A percentile compares a stretch with the other conserved stretches of the same genome.
phyloP scores from a whole-genome alignment of 192 early-diverging fungal species.

The Ambispora gerdemannii region DNA sequence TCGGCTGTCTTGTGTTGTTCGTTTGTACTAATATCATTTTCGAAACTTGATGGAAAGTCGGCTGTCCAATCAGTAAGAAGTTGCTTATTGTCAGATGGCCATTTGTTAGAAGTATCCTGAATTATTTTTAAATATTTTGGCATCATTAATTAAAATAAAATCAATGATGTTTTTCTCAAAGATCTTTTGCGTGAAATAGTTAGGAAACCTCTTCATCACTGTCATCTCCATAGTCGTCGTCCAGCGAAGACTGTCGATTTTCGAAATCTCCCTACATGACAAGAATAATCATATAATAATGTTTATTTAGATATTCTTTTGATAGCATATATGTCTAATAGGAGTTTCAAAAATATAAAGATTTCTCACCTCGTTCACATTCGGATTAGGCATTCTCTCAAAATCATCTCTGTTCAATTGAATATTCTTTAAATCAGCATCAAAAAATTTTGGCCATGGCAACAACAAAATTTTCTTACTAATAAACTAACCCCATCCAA shows the following conservation, averaged over 20 bases:
- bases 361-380: no score
- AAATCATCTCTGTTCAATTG: no score
- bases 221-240: background rate
- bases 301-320: background rate
- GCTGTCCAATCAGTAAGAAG: slow-evolving; percentile 29
- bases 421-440: no score
- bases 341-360: no score
- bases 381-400: no score
- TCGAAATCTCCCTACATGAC: slow-evolving; percentile 19
- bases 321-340: no score
- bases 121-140: background rate
- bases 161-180: no score
- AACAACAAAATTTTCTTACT: no score
- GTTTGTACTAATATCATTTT: background rate
- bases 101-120: slow-evolving; percentile 5
- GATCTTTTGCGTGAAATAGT: no score
- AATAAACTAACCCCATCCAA: slow-evolving; percentile 47
- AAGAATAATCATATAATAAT: background rate
- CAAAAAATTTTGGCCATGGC: no score
- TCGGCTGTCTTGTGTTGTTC: background rate
- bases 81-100: background rate
- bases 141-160: no score
- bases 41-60: slow-evolving; percentile 5
- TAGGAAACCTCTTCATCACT: slow-evolving; percentile 24
- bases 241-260: slow-evolving; percentile 18